Conservation (phyloP, 257 asterid species). For the Dorcoceras hygrometricum region DNA sequence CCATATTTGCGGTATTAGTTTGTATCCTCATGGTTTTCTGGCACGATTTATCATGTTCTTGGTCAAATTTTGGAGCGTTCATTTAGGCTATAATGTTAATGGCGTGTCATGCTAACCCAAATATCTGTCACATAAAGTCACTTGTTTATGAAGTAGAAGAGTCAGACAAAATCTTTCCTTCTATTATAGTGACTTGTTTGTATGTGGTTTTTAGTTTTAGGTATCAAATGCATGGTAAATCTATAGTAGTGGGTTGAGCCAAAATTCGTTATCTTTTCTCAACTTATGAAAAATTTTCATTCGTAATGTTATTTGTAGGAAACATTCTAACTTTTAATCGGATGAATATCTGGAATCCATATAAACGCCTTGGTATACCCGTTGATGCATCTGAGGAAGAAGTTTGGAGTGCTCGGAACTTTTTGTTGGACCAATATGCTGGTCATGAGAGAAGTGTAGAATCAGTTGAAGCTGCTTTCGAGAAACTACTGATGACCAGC, state of each 20-base stretch:
- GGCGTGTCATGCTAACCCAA: neutral
- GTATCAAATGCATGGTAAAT: neutral
- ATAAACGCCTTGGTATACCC: slow-evolving; percentile 76
- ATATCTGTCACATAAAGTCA: neutral
- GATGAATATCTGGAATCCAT: slow-evolving; percentile 83
- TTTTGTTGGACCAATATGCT: slow-evolving; percentile 71
- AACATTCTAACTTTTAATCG: slow-evolving; percentile 54
- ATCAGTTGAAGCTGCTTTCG: slow-evolving; percentile 91
- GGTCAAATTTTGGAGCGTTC: neutral
- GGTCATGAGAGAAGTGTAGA: slow-evolving; percentile 77
- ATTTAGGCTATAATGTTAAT: neutral
- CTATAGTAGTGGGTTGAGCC: neutral
- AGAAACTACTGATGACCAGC: slow-evolving; percentile 80
- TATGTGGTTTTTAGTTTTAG: slow-evolving; percentile 12
- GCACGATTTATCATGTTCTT: neutral
- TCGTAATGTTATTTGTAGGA: slow-evolving; percentile 40
- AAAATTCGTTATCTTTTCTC: neutral
- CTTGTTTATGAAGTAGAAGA: slow-evolving; percentile 3
- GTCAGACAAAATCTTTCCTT: neutral
- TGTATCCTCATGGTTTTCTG: neutral
- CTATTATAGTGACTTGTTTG: neutral
- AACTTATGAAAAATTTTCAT: neutral
- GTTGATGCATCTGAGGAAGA: slow-evolving; percentile 90
- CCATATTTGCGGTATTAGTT: neutral
- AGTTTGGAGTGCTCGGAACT: slow-evolving; percentile 93